A percentile compares a stretch with the other conserved stretches of the same genome.
Evolutionary conservation across 345 rosid genomes (phyloP).

Genomic region (Camelina sativa): DNA sequence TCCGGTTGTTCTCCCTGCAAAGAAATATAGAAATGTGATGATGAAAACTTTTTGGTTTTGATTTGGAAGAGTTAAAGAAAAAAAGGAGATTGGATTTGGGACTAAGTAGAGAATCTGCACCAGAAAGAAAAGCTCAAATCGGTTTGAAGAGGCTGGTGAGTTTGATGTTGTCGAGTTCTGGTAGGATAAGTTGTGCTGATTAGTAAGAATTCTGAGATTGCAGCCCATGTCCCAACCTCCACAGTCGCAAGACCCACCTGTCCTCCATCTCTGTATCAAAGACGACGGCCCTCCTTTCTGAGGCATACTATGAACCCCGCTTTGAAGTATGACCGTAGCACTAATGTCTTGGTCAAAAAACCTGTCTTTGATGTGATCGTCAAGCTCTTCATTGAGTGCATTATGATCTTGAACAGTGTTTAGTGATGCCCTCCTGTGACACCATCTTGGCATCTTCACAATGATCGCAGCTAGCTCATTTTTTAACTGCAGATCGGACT

Average conservation of each 20-base stretch:
- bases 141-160: slow-evolving; percentile 46
- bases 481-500: slow-evolving; percentile 56
- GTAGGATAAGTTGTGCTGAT: slow-evolving; percentile 44
- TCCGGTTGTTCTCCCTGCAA: slow-evolving; percentile 68
- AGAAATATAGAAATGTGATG: slow-evolving; percentile 17
- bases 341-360: slow-evolving; percentile 45
- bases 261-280: slow-evolving; percentile 82
- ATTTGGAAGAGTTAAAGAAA: slow-evolving; percentile 13
- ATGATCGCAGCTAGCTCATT: slow-evolving; percentile 92
- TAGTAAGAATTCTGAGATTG: slow-evolving; percentile 65
- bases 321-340: slow-evolving; percentile 83
- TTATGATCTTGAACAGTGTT: slow-evolving; percentile 45
- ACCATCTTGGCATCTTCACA: slow-evolving; percentile 59
- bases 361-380: slow-evolving; percentile 32
- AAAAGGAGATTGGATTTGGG: background rate
- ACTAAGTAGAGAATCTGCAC: slow-evolving; percentile 43
- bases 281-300: slow-evolving; percentile 88
- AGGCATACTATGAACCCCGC: slow-evolving; percentile 84
- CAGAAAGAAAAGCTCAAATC: slow-evolving; percentile 65
- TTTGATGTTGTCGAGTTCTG: slow-evolving; percentile 45
- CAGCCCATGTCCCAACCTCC: slow-evolving; percentile 99
- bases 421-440: slow-evolving; percentile 32
- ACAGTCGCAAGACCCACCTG: slow-evolving; percentile 96
- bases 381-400: slow-evolving; percentile 31
- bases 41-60: slow-evolving; percentile 20